Base-by-base conservation (phyloP, 352 stramenopile genomes). In the Phytophthora hybrid region DNA sequence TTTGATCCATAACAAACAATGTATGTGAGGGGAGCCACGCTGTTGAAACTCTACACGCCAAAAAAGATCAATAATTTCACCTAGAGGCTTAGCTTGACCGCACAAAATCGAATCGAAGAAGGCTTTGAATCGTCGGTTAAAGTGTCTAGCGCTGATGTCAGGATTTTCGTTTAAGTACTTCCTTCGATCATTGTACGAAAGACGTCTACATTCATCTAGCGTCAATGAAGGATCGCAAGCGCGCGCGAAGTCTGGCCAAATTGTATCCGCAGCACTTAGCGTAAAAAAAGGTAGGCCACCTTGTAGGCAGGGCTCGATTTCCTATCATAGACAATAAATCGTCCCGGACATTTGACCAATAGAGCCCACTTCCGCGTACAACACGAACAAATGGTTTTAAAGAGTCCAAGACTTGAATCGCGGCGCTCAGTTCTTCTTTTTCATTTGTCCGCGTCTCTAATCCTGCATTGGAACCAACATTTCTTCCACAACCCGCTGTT, bases 211-310 rank as follows among this genome's bases (percentile, higher is more conserved):
- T 31, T 31, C 26, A 31, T 31, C 26, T 31, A 7, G 34, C 1
- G 47, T 55, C 8, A 64, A 23, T 3, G 19, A 3, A 1, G 69
- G 63, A 39, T 78, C 26, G 41, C 73, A 77, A 0, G 46, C 72
- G n/a, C 61, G 21, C 18, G 55, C 73, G 69, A 80, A 74, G 52
- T 78, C 72, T 4, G 69, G 76, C 66, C 76, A 83, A 0, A 73
- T 49, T 0, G 69, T 78, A 14, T 83, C 73, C 0, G 72, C 72
- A 16, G 72, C 76, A 56, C 76, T 82, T 0, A 82, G 18, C 1
- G 76, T 76, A 77, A 46, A 59, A 59, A 69, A 62, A 82, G 56
- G 64, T 76, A 6, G 64, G 69, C 18, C 47, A 78, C 6, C 61
- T 54, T 10, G 46, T 71, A 1, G 53, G 32, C 0, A 83, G 32